phyloP scores from a whole-genome alignment of 306 rosid species.

The Malus fusca region DNA sequence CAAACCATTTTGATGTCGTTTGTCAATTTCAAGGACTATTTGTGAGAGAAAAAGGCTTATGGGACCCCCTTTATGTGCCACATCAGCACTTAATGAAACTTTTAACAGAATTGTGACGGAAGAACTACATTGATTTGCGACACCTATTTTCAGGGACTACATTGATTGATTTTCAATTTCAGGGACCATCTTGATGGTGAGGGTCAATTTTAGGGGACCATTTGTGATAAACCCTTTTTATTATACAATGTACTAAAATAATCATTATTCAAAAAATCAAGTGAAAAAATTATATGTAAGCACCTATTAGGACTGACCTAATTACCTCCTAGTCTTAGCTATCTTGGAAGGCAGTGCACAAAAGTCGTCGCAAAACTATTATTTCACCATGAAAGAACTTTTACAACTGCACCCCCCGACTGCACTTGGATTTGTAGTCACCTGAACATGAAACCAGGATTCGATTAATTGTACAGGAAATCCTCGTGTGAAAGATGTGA shows the following conservation, averaged over 20 bases:
- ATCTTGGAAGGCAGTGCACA: not conserved
- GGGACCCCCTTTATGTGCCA: no score
- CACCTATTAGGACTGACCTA: not conserved
- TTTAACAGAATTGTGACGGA: no score
- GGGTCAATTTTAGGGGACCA: no score
- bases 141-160: no score
- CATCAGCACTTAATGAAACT: no score
- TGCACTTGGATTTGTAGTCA: slow-evolving; percentile 85
- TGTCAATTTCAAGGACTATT: no score
- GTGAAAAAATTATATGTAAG: not conserved
- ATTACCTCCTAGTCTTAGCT: not conserved
- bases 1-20: no score
- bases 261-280: not conserved
- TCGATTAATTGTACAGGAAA: not conserved
- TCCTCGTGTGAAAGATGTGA: not conserved
- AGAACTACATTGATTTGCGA: no score
- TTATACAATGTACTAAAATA: not conserved
- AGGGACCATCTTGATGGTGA: no score
- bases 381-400: slow-evolving; percentile 90
- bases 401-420: slow-evolving; percentile 96
- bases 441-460: slow-evolving; percentile 47
- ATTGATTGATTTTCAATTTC: no score
- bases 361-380: slow-evolving; percentile 21
- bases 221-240: no score
- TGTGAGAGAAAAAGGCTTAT: no score